These are phyloP conservation scores for Dianthus caryophyllus DNA, from an alignment of 148 eudicot species.

Conservation along the genomic window DNA sequence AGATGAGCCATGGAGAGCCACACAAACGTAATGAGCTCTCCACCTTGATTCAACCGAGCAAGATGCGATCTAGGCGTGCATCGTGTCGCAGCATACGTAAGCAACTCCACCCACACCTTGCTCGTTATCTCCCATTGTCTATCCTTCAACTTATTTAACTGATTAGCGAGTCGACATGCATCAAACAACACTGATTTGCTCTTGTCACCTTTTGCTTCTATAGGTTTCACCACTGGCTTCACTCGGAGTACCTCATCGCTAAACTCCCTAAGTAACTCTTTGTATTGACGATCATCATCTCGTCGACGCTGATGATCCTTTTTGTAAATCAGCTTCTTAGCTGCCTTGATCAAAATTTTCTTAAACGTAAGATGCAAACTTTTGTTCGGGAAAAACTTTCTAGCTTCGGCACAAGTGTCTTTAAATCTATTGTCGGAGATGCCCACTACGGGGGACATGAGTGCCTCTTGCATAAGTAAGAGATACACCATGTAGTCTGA, in stretches of 20 bases:
- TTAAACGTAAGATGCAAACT: neutral
- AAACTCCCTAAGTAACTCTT: neutral
- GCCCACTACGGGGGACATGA: slow-evolving; percentile 28
- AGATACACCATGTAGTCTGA: slow-evolving; percentile 40
- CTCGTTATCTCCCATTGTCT: slow-evolving; percentile 30
- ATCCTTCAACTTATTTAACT: slow-evolving; percentile 16
- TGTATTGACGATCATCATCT: neutral
- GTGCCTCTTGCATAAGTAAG: slow-evolving; percentile 16
- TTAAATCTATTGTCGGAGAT: slow-evolving; percentile 21
- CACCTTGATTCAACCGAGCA: slow-evolving; percentile 19
- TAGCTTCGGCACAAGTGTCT: slow-evolving; percentile 25
- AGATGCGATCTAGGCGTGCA: slow-evolving; percentile 20
- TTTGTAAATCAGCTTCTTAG: neutral
- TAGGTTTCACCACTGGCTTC: neutral
- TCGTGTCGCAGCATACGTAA: slow-evolving; percentile 28
- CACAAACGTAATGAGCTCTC: slow-evolving; percentile 28
- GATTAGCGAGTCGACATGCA: slow-evolving; percentile 27
- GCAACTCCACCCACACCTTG: slow-evolving; percentile 41
- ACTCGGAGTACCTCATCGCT: neutral
- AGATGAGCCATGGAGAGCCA: slow-evolving; percentile 33
- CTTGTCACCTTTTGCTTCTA: slow-evolving; percentile 22
- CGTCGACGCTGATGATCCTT: neutral
- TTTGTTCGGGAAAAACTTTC: slow-evolving; percentile 4
- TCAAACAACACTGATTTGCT: slow-evolving; percentile 36
- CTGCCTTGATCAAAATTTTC: neutral